Evolutionary conservation across 2,329 filamentous ascomycete species (phyloP).

Genomic region (Didymellaceae sp.): DNA sequence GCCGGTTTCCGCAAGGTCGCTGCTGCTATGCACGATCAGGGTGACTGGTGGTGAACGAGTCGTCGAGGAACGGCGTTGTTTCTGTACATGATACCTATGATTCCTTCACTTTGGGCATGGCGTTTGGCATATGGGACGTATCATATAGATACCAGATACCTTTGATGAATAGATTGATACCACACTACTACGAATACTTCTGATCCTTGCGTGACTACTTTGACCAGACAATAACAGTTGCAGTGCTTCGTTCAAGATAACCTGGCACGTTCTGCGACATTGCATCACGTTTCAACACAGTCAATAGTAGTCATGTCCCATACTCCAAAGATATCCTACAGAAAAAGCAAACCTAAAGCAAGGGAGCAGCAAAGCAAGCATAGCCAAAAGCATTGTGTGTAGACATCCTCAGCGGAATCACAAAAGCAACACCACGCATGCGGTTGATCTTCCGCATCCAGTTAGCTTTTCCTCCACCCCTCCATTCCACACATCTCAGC

Average conservation of each 20-base stretch:
- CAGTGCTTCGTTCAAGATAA: neutral
- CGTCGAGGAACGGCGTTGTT: constrained; percentile 16
- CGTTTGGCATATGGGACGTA: constrained; percentile 24
- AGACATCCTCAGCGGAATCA: constrained; percentile 1
- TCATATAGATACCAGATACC: constrained; percentile 31
- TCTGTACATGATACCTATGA: constrained; percentile 38
- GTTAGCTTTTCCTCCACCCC: constrained; percentile 6
- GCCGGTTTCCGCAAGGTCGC: constrained; percentile 97
- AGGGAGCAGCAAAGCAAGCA: constrained; percentile 3
- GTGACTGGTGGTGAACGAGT: constrained; percentile 76
- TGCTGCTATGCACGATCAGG: constrained; percentile 92
- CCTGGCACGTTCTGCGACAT: constrained; percentile 1
- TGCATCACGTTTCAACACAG: constrained; percentile 4
- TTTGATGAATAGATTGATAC: constrained; percentile 25
- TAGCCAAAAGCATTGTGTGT: neutral
- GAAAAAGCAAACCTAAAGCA: constrained; percentile 1
- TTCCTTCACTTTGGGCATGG: constrained; percentile 26
- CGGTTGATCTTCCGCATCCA: constrained; percentile 7
- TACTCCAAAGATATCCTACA: neutral
- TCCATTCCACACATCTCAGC: neutral
- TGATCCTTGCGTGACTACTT: neutral
- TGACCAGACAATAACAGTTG: neutral
- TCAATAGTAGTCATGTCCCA: constrained; percentile 1
- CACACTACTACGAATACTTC: neutral
- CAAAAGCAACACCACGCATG: constrained; percentile 12